Evolutionary conservation across 192 early-diverging fungal species (phyloP).

Genomic region (Ramicandelaber brevisporus): DNA sequence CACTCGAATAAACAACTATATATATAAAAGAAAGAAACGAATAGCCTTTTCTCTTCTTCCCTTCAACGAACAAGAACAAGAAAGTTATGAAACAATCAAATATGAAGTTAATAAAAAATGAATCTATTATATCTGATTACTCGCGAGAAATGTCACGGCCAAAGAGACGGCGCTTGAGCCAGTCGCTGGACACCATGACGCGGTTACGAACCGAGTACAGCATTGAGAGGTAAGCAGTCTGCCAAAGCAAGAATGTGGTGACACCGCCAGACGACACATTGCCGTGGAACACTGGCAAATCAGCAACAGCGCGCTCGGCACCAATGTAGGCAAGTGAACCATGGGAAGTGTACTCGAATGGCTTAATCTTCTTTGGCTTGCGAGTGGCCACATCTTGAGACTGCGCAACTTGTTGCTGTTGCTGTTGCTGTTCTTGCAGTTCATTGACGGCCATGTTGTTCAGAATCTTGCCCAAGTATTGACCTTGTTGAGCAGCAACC

Average conservation of each 20-base stretch:
- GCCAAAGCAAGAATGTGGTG: conserved; percentile 53
- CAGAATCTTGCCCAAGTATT: conserved; percentile 54
- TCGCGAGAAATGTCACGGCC: conserved; percentile 82
- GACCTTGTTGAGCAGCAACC: conserved; percentile 70
- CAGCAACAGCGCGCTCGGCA: conserved; percentile 82
- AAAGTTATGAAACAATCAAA: too few relatives aligned
- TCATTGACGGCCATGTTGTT: conserved; percentile 8
- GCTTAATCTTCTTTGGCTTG: conserved; percentile 11
- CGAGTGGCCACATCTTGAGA: conserved; percentile 4
- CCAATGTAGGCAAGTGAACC: conserved; percentile 84
- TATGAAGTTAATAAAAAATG: too few relatives aligned
- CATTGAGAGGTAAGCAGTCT: conserved; percentile 43
- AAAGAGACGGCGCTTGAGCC: conserved; percentile 73
- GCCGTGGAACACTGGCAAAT: conserved; percentile 51
- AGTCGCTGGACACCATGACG: conserved; percentile 62
- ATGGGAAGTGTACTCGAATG: conserved; percentile 64
- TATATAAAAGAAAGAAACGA: too few relatives aligned
- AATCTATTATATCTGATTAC: too few relatives aligned
- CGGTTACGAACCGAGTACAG: conserved; percentile 69
- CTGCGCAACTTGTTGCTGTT: too few relatives aligned
- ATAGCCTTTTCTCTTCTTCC: too few relatives aligned
- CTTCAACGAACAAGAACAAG: too few relatives aligned
- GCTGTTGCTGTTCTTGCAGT: too few relatives aligned
- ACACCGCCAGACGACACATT: conserved; percentile 37
- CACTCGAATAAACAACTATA: too few relatives aligned